Base-by-base conservation (phyloP, 441 rosid species). In the Arabidopsis hybrid region DNA sequence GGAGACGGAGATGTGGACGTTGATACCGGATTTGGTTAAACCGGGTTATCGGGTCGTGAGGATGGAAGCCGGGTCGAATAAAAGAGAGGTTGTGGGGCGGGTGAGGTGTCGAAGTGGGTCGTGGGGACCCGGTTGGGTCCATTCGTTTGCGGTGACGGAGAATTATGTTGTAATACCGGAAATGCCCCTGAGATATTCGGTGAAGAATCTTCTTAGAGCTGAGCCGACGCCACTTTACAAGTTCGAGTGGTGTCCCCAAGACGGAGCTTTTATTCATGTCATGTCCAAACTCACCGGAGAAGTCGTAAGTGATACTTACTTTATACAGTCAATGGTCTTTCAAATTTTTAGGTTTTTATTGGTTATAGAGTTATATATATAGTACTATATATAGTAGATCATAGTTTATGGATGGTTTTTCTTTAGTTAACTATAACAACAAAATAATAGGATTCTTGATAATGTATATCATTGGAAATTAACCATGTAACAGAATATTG, bases 111-210 rank as follows among this genome's bases (percentile, higher is more conserved):
- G 91, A 21, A 80, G 93, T 5, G 92, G 96, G 2, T 92, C 97
- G 38, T 72, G 73, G 77, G 88, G 97, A 0, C 88, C 99, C 0
- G 97, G 99, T 5, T 95, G 99, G 99, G 99, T 95, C 52, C 99
- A 95, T 51, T 95, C 98, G 5, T 95, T 95, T 81, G 90, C 99
- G 7, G 93, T 92, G 72, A 95, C 99, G 0, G 93, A 92, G 56
- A 88, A 92, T 42, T 95, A 89, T 53, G 73, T 95, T 9, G 67
- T 92, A 18, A 89, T 92, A 63, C 99, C 99, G 1, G 99, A 95
- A 80, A 95, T 95, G 99, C 86, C 98, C n/a, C 68, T 95, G 71
- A 84, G 98, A 66, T 95, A 95, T 57, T 91, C 96, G 67, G 97
- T 89, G 8, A 81, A 58, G 67, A 95, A 89, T 80, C 71, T 95